Base-by-base conservation (phyloP, 129 eudicot genomes). In the Lonicera japonica region DNA sequence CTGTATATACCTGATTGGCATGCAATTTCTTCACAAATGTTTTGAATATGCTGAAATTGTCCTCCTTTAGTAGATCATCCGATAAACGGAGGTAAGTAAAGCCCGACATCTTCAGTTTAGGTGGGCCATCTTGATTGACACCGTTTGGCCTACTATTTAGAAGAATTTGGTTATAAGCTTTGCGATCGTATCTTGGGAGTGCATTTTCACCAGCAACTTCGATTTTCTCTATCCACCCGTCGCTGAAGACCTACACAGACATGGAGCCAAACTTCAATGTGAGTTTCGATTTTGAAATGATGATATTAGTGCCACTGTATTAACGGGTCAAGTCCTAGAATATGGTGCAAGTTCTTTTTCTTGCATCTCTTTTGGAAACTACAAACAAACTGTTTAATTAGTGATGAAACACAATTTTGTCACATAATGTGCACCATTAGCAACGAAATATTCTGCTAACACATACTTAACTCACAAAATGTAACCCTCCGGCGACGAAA, bases 101-200 rank as follows among this genome's bases (percentile, higher is more conserved):
- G 0, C 89, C 95, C 55, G 63, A 75, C 95, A 90, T 67, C 64
- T 77, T 90, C 24, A 77, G 67, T 43, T 82, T 77, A 48, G 87
- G 94, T 65, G 81, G 79, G 16, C 70, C 85, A 12, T 79, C 56
- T 78, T 60, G 77, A 73, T 58, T 77, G 56, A 84, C 70, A 8
- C 95, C 97, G 66, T 86, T 86, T 21, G 95, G 97, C 67, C 94
- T 81, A 56, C 73, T 82, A 62, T 82, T 84, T 9, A 90, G 64
- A 65, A 87, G 95, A 15, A 90, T 86, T 54, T 87, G 95, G 61
- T 82, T 75, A 61, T 78, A 78, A 59, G 76, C 88, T 7, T 38
- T 56, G 5, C 64, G 55, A 45, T 82, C 88, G 64, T 78, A 78
- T 64, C 88, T 71, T 41, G 88, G 13, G 18, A 82, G 81, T 8